Base-by-base conservation (phyloP, 108 stramenopile genomes). In the Skeletonema costatum region DNA sequence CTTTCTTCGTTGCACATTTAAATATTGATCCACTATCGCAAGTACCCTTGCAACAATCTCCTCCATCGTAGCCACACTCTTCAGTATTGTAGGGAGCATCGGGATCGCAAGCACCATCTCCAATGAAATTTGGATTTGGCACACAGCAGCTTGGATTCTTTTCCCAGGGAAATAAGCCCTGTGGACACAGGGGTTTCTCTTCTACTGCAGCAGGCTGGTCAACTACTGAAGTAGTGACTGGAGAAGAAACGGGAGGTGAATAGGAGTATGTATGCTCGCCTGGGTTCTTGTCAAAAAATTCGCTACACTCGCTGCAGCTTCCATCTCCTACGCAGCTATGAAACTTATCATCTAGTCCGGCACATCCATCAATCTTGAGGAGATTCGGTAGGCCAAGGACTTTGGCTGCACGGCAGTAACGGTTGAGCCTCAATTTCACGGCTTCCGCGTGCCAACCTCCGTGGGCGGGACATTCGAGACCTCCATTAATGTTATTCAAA, bases 61-160 rank as follows among this genome's bases (percentile, higher is more conserved):
- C 86, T 12, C 83, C 83, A 75, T 87, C 86, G 61, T 59, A 87
- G 5, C 48, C 64, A 29, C 86, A 87, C 6, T n/a, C 83, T 33
- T 39, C 73, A 9, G 86, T 87, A 61, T 87, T 87, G 65, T 87
- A 84, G 19, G 59, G 65, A 19, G 51, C 71, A 59, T 70, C 61
- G 13, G 78, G 59, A 51, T 87, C 86, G 64, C 86, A 87, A 7
- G 63, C 60, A 7, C 82, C 86, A 63, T 87, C 78, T 16, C 81
- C 85, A 35, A 86, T 60, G 38, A 71, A 69, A 1, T 39, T 46
- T 2, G 76, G 46, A 39, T 78, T 68, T 6, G 66, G 51, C 13
- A 81, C 74, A 35, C 76, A 70, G 66, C 84, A 85, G 8, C 72
- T 51, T 36, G 80, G 75, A 48, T 61, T 33, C 48, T 61, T 64